Conservation (phyloP, 345 rosid genomes). For the Lepidium sativum region DNA sequence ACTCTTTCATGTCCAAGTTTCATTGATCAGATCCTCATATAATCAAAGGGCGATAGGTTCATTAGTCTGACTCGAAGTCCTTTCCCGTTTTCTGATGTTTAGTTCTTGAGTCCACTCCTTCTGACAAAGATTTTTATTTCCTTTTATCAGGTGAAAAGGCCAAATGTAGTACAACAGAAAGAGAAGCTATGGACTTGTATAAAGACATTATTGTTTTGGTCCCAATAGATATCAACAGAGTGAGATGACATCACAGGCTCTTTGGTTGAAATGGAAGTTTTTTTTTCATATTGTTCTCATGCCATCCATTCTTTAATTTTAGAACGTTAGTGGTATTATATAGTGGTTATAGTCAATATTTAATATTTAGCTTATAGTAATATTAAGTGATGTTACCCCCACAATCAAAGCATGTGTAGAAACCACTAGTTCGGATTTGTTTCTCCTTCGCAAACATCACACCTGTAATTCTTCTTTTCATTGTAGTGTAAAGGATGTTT, state of each 20-base stretch:
- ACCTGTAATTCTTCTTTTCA: not conserved
- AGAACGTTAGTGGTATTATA: not conserved
- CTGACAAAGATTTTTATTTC: too few relatives aligned
- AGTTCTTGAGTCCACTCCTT: not conserved
- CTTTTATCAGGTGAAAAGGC: conserved; percentile 14
- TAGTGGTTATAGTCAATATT: not conserved
- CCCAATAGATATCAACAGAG: conserved; percentile 12
- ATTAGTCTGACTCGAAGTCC: not conserved
- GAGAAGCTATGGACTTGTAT: conserved; percentile 11
- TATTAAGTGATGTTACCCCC: too few relatives aligned
- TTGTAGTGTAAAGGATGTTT: not conserved
- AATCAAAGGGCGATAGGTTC: not conserved
- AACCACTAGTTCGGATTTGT: not conserved
- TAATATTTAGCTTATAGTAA: not conserved
- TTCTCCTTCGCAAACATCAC: not conserved
- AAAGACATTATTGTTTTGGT: conserved; percentile 12
- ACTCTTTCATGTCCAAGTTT: not conserved
- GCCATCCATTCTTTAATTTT: not conserved
- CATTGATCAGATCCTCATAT: not conserved
- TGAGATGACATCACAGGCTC: conserved; percentile 19
- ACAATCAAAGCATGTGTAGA: not conserved
- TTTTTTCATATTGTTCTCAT: conserved; percentile 7
- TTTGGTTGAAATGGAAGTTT: conserved; percentile 9
- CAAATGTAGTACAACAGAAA: not conserved
- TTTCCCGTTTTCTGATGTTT: not conserved